phyloP scores from a whole-genome alignment of 2,329 filamentous ascomycete species.

The Penicillium sp. region DNA sequence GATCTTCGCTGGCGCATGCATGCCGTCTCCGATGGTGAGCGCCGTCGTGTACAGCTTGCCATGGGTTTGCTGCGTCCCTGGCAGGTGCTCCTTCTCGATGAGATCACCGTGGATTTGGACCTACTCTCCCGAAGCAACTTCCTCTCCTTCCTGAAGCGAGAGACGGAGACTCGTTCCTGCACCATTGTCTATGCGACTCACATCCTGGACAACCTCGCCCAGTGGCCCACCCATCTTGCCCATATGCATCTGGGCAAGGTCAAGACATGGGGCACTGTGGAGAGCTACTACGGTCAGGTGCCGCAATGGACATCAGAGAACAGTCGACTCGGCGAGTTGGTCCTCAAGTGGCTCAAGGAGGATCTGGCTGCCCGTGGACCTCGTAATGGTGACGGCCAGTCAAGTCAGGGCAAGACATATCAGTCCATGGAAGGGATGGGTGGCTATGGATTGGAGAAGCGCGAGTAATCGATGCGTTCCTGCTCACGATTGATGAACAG shows the following conservation, averaged over 20 bases:
- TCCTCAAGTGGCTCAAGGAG: slow-evolving; percentile 79
- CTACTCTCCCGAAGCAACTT: slow-evolving; percentile 82
- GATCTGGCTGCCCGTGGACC: slow-evolving; percentile 79
- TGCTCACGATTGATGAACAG: not conserved
- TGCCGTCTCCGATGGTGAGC: slow-evolving; percentile 88
- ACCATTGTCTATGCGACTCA: slow-evolving; percentile 98
- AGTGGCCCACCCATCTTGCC: slow-evolving; percentile 92
- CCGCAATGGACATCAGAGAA: slow-evolving; percentile 64
- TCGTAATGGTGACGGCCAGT: slow-evolving; percentile 64
- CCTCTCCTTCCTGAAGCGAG: slow-evolving; percentile 76
- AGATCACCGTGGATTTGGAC: slow-evolving; percentile 96
- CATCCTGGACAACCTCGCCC: slow-evolving; percentile 89
- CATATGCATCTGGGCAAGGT: slow-evolving; percentile 91
- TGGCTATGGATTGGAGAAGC: slow-evolving; percentile 61
- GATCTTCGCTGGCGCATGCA: slow-evolving; percentile 94
- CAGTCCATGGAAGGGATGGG: slow-evolving; percentile 57
- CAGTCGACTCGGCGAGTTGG: slow-evolving; percentile 80
- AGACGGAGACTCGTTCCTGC: slow-evolving; percentile 78
- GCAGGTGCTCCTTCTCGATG: slow-evolving; percentile 86
- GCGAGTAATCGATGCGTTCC: slow-evolving; percentile 4
- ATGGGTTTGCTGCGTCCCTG: slow-evolving; percentile 94
- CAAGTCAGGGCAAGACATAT: slow-evolving; percentile 51
- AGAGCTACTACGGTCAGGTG: slow-evolving; percentile 61
- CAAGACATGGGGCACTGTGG: slow-evolving; percentile 78
- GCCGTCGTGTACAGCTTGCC: slow-evolving; percentile 85